Conservation (phyloP, 306 rosid species). For the Rosa persica region DNA sequence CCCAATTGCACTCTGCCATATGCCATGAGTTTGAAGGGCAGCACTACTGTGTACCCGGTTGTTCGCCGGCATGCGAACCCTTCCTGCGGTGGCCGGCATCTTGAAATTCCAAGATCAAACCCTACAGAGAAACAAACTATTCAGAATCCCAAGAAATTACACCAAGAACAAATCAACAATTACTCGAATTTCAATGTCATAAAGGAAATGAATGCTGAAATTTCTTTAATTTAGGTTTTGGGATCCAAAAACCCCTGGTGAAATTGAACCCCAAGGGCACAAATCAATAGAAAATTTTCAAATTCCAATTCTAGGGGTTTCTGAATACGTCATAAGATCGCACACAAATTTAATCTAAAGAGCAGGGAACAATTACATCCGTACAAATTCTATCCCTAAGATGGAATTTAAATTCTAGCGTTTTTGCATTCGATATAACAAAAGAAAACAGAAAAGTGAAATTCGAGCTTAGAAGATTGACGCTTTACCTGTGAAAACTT, state of each 20-base stretch:
- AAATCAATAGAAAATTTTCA: background rate
- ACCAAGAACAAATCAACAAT: background rate
- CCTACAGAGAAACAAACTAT: conserved; percentile 14
- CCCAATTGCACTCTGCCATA: conserved; percentile 97
- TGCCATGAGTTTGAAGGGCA: conserved; percentile 94
- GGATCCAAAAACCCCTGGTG: background rate
- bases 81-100: conserved; percentile 97
- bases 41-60: conserved; percentile 97
- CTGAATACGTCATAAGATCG: no score
- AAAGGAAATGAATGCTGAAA: background rate
- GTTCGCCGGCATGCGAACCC: conserved; percentile 99
- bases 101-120: conserved; percentile 38
- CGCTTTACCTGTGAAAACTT: conserved; percentile 2
- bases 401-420: background rate
- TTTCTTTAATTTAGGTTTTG: background rate
- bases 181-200: background rate
- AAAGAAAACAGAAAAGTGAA: background rate
- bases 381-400: background rate
- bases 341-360: no score
- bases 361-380: no score
- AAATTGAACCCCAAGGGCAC: background rate
- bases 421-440: background rate
- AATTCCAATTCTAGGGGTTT: conserved; percentile 4
- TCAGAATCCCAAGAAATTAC: background rate
- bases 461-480: background rate